Base-by-base conservation (phyloP, 495 filamentous ascomycete species). In the Darksidea phi region DNA sequence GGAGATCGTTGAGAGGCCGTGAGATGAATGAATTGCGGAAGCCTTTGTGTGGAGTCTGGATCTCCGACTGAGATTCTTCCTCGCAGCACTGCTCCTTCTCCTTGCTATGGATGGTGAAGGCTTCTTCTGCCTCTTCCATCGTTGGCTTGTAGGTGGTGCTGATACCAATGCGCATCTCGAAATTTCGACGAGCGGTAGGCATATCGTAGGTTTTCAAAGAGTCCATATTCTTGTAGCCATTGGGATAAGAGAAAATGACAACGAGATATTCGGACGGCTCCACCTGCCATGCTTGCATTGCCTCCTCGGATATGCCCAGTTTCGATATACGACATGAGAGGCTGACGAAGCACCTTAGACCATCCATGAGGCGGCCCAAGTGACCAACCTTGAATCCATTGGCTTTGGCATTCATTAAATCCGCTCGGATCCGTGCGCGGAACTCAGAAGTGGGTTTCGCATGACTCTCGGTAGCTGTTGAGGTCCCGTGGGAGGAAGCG, bases 371-470 rank as follows among this genome's bases (percentile, higher is more conserved):
- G 8, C 76, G 74, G 11, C 80, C 82, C 7, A 88, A 68, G 36
- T 82, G 76, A 2, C 89, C 89, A n/a, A 91, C 77, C 54, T 82
- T 88, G 73, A 91, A 93, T 0, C 90, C 91, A 13, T 87, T 84
- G 1, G 76, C 53, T 64, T 84, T 86, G 6, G 77, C 85, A 5
- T 67, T 67, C 42, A 74, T 76, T 4, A 97, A 77, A 72, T 97
- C 92, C 6, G 67, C 67, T 28, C 80, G 80, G 17, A 95, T 75
- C 28, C 79, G 74, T 26, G 54, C 45, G 24, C 69, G 48, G 32
- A 63, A 64, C 23, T 26, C 26, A 17, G 62, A 63, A 15, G 64
- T 53, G 13, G 54, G 42, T 37, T 63, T 51, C 5, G 59, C 54
- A 24, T 48, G 57, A 17, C 53, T 53, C 28, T 63, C 56, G 8